A percentile compares a stretch with the other conserved stretches of the same genome.
Conservation (phyloP, 176 grass and related monocot genomes). For the Rhynchospora tenuis region DNA sequence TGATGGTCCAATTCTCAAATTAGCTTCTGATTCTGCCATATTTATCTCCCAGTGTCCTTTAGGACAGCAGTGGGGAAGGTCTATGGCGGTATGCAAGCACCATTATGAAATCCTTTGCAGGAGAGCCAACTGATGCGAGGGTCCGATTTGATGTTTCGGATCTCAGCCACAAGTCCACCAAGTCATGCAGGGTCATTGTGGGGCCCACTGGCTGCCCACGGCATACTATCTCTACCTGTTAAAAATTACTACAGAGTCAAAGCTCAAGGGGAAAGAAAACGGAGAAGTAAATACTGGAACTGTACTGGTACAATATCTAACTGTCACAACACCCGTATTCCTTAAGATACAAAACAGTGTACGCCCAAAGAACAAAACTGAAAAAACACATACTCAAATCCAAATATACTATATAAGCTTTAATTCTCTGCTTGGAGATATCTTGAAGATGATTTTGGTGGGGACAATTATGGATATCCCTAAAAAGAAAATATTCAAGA, state of each 20-base stretch:
- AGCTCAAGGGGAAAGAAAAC: neutral
- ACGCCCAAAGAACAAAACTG: neutral
- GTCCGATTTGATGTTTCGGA: slow-evolving; percentile 24
- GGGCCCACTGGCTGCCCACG: slow-evolving; percentile 46
- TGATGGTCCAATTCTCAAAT: slow-evolving; percentile 12
- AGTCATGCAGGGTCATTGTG: slow-evolving; percentile 37
- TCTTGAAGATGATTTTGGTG: slow-evolving; percentile 7
- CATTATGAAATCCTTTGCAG: slow-evolving; percentile 76
- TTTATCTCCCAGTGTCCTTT: neutral
- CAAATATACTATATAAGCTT: neutral
- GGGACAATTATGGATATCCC: neutral
- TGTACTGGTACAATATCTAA: neutral
- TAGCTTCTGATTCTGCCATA: neutral
- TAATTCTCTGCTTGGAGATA: neutral
- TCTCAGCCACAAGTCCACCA: slow-evolving; percentile 52
- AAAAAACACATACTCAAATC: neutral
- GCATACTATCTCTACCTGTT: slow-evolving; percentile 69
- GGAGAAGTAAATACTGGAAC: neutral
- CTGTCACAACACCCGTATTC: neutral
- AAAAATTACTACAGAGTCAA: neutral
- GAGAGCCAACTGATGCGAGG: slow-evolving; percentile 25
- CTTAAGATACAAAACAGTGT: neutral
- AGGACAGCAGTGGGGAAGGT: slow-evolving; percentile 11
- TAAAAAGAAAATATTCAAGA: neutral
- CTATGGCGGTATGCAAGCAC: slow-evolving; percentile 67